These are phyloP conservation scores for Osmanthus fragrans DNA, from an alignment of 257 asterid species.

Conservation along the genomic window DNA sequence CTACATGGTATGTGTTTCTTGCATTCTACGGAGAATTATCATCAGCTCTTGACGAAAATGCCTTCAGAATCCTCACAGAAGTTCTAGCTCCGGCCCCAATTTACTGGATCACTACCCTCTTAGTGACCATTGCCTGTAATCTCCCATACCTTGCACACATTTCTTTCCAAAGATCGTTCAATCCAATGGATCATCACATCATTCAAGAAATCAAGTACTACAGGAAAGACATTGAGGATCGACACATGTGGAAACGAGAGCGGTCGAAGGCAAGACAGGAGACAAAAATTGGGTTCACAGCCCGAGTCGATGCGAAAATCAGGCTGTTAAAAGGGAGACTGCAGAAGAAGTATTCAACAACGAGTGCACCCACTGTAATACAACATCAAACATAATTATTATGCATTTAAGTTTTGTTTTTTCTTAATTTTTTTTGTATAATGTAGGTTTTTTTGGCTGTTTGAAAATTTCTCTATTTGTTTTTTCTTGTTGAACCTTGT, in stretches of 20 bases:
- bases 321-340: slow-evolving; percentile 70
- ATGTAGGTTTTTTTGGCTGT: not conserved
- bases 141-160: slow-evolving; percentile 86
- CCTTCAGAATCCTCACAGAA: slow-evolving; percentile 59
- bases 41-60: slow-evolving; percentile 46
- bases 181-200: slow-evolving; percentile 91
- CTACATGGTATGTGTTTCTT: slow-evolving; percentile 79
- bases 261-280: slow-evolving; percentile 69
- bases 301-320: slow-evolving; percentile 90
- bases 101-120: slow-evolving; percentile 77
- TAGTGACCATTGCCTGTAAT: slow-evolving; percentile 64
- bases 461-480: not conserved
- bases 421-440: not conserved
- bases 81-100: slow-evolving; percentile 85
- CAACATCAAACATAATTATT: slow-evolving; percentile 9
- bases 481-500: not conserved
- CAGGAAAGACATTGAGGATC: slow-evolving; percentile 76
- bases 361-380: slow-evolving; percentile 25
- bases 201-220: slow-evolving; percentile 91
- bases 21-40: slow-evolving; percentile 57
- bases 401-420: not conserved
- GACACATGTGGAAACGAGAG: slow-evolving; percentile 86
- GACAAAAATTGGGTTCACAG: slow-evolving; percentile 90
- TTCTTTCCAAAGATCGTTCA: slow-evolving; percentile 70
- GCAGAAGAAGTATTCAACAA: slow-evolving; percentile 68